A percentile compares a stretch with the other conserved stretches of the same genome.
These are phyloP conservation scores for Penicillium atrosanguineum DNA, from an alignment of 495 filamentous ascomycete species.

Conservation along the genomic window DNA sequence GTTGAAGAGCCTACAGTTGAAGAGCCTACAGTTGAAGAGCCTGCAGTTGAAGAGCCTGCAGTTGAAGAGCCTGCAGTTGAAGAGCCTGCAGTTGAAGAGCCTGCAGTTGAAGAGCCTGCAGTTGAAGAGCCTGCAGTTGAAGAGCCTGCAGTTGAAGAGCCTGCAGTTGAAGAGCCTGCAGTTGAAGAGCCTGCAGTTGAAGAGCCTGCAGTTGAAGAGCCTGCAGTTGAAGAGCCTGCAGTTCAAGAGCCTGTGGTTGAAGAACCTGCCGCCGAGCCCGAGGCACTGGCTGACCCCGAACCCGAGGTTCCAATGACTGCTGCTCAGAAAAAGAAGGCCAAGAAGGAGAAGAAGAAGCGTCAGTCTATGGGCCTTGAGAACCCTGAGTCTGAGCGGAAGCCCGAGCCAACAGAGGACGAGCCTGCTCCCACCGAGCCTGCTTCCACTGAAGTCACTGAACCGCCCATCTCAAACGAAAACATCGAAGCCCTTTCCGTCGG, in stretches of 20 bases:
- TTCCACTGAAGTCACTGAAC: background rate
- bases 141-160: slow-evolving; percentile 3
- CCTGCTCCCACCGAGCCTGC: background rate
- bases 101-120: slow-evolving; percentile 3
- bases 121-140: slow-evolving; percentile 2
- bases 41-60: background rate
- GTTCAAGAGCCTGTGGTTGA: background rate
- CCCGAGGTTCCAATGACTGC: slow-evolving; percentile 11
- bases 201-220: slow-evolving; percentile 8
- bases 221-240: background rate
- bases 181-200: background rate
- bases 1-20: slow-evolving; percentile 2
- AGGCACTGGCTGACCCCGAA: slow-evolving; percentile 6
- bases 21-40: slow-evolving; percentile 3
- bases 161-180: background rate
- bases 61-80: slow-evolving; percentile 5
- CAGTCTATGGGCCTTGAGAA: slow-evolving; percentile 18
- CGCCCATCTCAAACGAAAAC: background rate
- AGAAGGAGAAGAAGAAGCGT: slow-evolving; percentile 37
- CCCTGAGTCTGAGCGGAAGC: background rate
- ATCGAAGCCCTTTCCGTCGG: background rate
- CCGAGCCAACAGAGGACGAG: background rate
- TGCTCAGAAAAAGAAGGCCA: slow-evolving; percentile 30
- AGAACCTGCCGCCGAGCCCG: background rate
- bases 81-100: background rate